A percentile compares a stretch with the other conserved stretches of the same genome.
Evolutionary conservation across 148 eudicot species (phyloP).

Genomic region (Amaranthus hypochondriacus): DNA sequence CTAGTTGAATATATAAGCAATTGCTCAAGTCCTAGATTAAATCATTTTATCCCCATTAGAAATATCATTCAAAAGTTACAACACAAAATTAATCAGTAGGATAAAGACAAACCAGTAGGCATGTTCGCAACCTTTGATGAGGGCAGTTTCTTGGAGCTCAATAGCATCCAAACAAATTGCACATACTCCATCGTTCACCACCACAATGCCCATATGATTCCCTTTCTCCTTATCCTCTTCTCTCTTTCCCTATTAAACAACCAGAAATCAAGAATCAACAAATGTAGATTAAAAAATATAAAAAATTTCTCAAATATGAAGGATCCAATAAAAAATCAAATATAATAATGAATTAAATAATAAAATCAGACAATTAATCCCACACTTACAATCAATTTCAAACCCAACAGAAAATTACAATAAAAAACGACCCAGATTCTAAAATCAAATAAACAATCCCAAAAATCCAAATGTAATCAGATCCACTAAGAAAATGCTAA

Average conservation of each 20-base stretch:
- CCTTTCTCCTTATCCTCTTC: conserved; percentile 23
- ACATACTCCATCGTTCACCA: conserved; percentile 59
- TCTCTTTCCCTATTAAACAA: conserved; percentile 22
- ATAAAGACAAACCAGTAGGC: conserved; percentile 90
- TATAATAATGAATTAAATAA: not conserved
- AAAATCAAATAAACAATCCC: not conserved
- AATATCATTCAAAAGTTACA: not conserved
- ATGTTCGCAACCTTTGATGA: conserved; percentile 98
- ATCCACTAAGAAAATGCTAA: too few relatives aligned
- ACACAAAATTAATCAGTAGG: not conserved
- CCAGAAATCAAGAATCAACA: not conserved
- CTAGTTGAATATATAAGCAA: too few relatives aligned
- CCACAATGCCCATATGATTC: conserved; percentile 13
- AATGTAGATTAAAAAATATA: not conserved
- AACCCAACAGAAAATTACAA: not conserved
- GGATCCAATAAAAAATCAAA: not conserved
- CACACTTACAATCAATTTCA: not conserved
- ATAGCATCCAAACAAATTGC: conserved; percentile 86
- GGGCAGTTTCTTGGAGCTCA: conserved; percentile 77
- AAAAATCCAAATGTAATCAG: too few relatives aligned
- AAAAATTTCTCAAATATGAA: not conserved
- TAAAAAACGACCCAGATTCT: not conserved
- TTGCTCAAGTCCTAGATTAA: too few relatives aligned
- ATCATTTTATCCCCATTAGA: too few relatives aligned
- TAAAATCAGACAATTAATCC: not conserved